These are phyloP conservation scores for Cymbidium sinense DNA, from an alignment of 106 monocot genomes.

Conservation along the genomic window DNA sequence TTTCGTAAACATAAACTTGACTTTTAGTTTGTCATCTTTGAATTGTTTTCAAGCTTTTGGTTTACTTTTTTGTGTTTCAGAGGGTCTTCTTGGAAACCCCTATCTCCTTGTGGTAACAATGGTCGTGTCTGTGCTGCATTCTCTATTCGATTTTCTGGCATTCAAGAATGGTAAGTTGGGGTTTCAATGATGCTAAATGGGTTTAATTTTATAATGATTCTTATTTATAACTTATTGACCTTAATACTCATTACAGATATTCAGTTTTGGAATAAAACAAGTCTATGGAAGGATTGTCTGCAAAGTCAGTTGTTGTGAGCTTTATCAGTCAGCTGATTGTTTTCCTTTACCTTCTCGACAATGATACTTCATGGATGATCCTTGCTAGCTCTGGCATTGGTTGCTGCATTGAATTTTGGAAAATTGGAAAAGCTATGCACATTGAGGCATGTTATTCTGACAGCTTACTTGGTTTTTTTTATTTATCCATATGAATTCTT, in stretches of 20 bases:
- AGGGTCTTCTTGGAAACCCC: conserved; percentile 95
- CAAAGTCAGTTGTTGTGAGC: conserved; percentile 94
- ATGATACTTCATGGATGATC: conserved; percentile 99
- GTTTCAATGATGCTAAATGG: neutral
- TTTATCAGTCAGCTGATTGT: conserved; percentile 90
- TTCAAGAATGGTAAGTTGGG: conserved; percentile 83
- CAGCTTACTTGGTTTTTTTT: neutral
- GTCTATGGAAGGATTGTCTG: conserved; percentile 98
- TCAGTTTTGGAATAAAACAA: conserved; percentile 99
- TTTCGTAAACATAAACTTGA: too few relatives aligned
- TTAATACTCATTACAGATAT: conserved; percentile 54
- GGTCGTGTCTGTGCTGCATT: conserved; percentile 87
- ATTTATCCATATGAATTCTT: neutral
- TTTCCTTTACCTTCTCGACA: conserved; percentile 97
- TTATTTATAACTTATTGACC: conserved; percentile 5
- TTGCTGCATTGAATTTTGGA: conserved; percentile 97
- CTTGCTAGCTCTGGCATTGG: conserved; percentile 94
- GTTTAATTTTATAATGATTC: neutral
- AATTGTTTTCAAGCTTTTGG: too few relatives aligned
- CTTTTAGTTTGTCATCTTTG: too few relatives aligned
- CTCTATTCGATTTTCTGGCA: conserved; percentile 90
- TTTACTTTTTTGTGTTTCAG: conserved; percentile 27
- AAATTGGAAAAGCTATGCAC: conserved; percentile 99
- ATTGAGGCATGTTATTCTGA: conserved; percentile 52
- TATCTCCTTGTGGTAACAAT: conserved; percentile 79